Base-by-base conservation (phyloP, 306 rosid species). In the Phaseolus lunatus region DNA sequence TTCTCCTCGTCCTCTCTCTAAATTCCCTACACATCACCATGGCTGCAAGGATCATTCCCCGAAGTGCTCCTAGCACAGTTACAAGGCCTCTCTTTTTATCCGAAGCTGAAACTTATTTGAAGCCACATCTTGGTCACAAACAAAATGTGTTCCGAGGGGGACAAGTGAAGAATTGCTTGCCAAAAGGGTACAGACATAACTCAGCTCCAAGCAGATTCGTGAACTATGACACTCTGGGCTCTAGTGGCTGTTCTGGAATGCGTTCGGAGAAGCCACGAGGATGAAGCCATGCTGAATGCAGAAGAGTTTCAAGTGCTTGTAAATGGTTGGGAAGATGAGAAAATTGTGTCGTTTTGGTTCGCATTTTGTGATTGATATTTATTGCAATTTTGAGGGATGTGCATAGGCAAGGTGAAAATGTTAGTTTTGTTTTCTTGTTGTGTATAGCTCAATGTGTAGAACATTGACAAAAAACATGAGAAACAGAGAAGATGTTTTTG, bases 181-280 rank as follows among this genome's bases (percentile, higher is more conserved):
- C 97, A 0, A 92, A 92, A 84, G 97, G 97, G 84, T 81, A 78
- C 56, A 82, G 89, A 70, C 97, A 78, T 77, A 72, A 87, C 41
- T 92, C 97, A 3, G 93, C 93, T 78, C 97, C 97, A 20, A 92
- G 97, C 52, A 90, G 97, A 72, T 92, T 62, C 15, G 97, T 87
- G 12, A 92, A 92, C 83, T 91, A 71, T 73, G 67, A 83, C 56
- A 11, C 87, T 1, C 85, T 87, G 13, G 89, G 86, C 73, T 71
- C 77, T 9, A 41, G 84, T 0, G 87, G 84, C 43, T 92, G 95
- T 64, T 78, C 84, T 9, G 73, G 71, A 12, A 70, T 53, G 72
- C 79, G 43, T 58, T 63, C 79, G 9, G 73, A 78, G 58, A 87
- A 77, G 50, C 97, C 94, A 53, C 89, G 90, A 87, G 24, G 39